These are phyloP conservation scores for Coniochaeta ligniaria DNA, from an alignment of 2,329 filamentous ascomycete genomes.

Conservation along the genomic window DNA sequence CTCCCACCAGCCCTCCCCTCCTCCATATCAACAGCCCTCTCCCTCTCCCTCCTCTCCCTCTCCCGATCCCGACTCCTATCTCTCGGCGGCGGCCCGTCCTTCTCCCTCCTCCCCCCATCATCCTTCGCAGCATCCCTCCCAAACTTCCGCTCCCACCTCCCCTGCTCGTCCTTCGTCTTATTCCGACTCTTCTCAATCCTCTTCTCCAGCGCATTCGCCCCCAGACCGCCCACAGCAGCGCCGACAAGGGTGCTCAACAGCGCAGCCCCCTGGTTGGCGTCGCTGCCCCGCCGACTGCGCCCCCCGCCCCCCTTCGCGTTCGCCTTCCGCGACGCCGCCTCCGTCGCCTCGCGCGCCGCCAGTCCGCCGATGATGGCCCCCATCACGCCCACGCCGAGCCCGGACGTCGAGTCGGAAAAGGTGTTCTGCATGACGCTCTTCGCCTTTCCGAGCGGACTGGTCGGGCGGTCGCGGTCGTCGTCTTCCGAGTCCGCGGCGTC, in stretches of 20 bases:
- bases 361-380: constrained; percentile 48
- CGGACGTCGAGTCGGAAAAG: constrained; percentile 40
- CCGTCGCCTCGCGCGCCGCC: constrained; percentile 40
- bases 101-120: constrained; percentile 3
- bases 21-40: background rate
- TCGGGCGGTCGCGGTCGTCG: constrained; percentile 2
- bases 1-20: background rate
- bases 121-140: constrained; percentile 8
- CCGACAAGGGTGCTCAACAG: constrained; percentile 44
- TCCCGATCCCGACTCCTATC: constrained; percentile 1
- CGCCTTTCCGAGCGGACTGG: constrained; percentile 31
- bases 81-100: constrained; percentile 6
- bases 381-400: constrained; percentile 42
- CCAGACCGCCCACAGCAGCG: constrained; percentile 46
- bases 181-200: constrained; percentile 30
- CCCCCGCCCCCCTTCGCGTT: constrained; percentile 13
- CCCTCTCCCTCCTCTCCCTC: constrained; percentile 3
- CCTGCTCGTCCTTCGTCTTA: constrained; percentile 22
- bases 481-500: background rate
- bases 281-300: constrained; percentile 18
- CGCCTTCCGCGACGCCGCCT: constrained; percentile 22
- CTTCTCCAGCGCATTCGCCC: constrained; percentile 43
- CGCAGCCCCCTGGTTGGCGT: constrained; percentile 22
- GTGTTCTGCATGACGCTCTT: constrained; percentile 33
- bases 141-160: constrained; percentile 25